A percentile compares a stretch with the other conserved stretches of the same genome.
These are phyloP conservation scores for Gossypium lobatum DNA, from an alignment of 441 rosid species.

Conservation along the genomic window DNA sequence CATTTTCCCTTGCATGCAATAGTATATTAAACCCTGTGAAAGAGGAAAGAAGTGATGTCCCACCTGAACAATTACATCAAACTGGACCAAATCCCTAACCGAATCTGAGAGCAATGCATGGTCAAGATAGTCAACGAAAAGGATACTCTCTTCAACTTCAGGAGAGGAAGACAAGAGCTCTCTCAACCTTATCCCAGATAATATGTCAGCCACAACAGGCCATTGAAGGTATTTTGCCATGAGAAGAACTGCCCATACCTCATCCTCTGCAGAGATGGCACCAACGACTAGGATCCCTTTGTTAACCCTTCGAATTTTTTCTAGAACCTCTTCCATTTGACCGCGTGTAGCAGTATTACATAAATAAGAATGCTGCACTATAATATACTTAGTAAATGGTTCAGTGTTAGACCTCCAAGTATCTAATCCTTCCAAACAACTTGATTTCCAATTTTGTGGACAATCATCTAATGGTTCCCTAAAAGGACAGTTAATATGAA, in stretches of 20 bases:
- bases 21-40: conserved; percentile 6
- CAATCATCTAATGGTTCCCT: conserved; percentile 82
- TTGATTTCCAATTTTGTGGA: conserved; percentile 50
- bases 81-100: conserved; percentile 49
- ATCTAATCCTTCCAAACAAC: conserved; percentile 82
- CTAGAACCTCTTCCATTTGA: conserved; percentile 48
- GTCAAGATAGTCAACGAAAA: conserved; percentile 84
- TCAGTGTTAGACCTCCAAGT: conserved; percentile 64
- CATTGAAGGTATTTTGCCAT: conserved; percentile 80
- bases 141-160: conserved; percentile 35
- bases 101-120: conserved; percentile 75
- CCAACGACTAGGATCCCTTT: conserved; percentile 75
- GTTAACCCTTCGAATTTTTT: conserved; percentile 47
- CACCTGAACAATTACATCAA: conserved; percentile 89
- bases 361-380: conserved; percentile 37
- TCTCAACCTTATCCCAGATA: conserved; percentile 90
- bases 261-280: conserved; percentile 74
- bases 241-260: conserved; percentile 85
- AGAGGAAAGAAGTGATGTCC: conserved; percentile 9
- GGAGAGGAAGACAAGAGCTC: conserved; percentile 47
- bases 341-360: conserved; percentile 22
- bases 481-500: conserved; percentile 92
- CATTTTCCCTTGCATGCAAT: background rate
- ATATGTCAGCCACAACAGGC: conserved; percentile 90
- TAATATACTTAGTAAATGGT: conserved; percentile 81